A percentile compares a stretch with the other conserved stretches of the same genome.
phyloP scores from a whole-genome alignment of 2,329 filamentous ascomycete genomes.

The Paecilomyces sp. region DNA sequence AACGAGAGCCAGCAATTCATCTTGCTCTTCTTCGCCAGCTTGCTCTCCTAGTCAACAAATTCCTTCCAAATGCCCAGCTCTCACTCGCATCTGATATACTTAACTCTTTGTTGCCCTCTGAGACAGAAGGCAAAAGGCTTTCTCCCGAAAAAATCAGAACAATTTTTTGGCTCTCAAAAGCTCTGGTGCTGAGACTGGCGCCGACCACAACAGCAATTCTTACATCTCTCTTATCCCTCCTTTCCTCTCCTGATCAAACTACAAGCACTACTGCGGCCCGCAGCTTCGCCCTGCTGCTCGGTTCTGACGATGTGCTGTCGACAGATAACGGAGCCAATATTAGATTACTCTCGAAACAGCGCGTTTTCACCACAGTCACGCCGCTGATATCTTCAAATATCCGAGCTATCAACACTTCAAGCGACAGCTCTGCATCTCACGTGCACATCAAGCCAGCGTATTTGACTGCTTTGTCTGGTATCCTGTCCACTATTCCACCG shows the following conservation, averaged over 20 bases:
- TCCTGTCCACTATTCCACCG: constrained; percentile 54
- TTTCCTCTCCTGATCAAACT: constrained; percentile 36
- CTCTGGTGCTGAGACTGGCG: constrained; percentile 49
- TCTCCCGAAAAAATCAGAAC: constrained; percentile 43
- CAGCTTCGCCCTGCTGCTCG: constrained; percentile 53
- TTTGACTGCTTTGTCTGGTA: constrained; percentile 56
- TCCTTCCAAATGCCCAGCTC: constrained; percentile 27
- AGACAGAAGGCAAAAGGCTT: constrained; percentile 12
- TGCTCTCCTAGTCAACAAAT: constrained; percentile 36
- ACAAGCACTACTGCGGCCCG: constrained; percentile 48
- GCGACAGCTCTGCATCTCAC: constrained; percentile 22
- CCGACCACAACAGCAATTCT: constrained; percentile 45
- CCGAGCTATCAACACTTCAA: constrained; percentile 30
- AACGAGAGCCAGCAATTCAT: constrained; percentile 27
- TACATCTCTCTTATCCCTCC: constrained; percentile 39
- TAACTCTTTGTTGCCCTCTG: constrained; percentile 21
- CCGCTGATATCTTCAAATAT: constrained; percentile 51
- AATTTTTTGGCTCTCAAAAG: constrained; percentile 56
- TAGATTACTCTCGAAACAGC: constrained; percentile 57
- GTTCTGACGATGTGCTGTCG: constrained; percentile 54
- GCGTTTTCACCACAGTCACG: constrained; percentile 53
- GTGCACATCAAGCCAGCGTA: constrained; percentile 50
- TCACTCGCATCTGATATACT: constrained; percentile 22
- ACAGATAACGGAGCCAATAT: constrained; percentile 56
- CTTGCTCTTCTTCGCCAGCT: constrained; percentile 36